These are phyloP conservation scores for Cubamyces lactineus DNA, from an alignment of 768 basidiomycete species.

Conservation along the genomic window DNA sequence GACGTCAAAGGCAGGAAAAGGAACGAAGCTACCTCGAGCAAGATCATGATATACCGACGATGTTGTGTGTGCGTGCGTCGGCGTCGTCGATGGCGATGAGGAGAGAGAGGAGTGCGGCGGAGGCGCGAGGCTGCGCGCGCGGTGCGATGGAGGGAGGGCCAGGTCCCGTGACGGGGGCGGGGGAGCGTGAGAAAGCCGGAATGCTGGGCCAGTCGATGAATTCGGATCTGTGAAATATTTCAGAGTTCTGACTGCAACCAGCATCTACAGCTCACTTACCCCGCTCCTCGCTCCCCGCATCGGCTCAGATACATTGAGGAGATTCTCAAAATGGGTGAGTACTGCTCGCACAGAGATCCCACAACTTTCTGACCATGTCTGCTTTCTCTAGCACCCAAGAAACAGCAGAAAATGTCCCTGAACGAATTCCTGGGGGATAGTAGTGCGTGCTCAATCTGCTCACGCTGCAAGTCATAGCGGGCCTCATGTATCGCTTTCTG, in stretches of 20 bases:
- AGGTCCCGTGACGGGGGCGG: constrained; percentile 17
- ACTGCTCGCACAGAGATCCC: too few relatives aligned
- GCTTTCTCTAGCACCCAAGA: constrained; percentile 75
- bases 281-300: constrained; percentile 3
- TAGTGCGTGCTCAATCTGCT: constrained; percentile 52
- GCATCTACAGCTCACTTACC: constrained; percentile 13
- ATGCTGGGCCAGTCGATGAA: neutral
- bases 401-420: constrained; percentile 90
- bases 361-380: neutral
- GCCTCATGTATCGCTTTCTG: constrained; percentile 22
- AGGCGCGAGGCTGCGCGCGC: neutral
- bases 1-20: neutral
- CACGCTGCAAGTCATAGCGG: constrained; percentile 2
- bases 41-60: constrained; percentile 60
- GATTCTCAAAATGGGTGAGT: constrained; percentile 38
- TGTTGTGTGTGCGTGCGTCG: neutral
- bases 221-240: constrained; percentile 27
- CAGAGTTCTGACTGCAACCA: constrained; percentile 20
- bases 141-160: constrained; percentile 1
- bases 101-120: neutral
- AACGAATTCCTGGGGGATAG: constrained; percentile 90
- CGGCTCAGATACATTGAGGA: constrained; percentile 1
- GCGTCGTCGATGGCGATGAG: constrained; percentile 5
- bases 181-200: constrained; percentile 24
- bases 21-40: constrained; percentile 68